phyloP scores from a whole-genome alignment of 306 rosid species.

The Quercus gilva region DNA sequence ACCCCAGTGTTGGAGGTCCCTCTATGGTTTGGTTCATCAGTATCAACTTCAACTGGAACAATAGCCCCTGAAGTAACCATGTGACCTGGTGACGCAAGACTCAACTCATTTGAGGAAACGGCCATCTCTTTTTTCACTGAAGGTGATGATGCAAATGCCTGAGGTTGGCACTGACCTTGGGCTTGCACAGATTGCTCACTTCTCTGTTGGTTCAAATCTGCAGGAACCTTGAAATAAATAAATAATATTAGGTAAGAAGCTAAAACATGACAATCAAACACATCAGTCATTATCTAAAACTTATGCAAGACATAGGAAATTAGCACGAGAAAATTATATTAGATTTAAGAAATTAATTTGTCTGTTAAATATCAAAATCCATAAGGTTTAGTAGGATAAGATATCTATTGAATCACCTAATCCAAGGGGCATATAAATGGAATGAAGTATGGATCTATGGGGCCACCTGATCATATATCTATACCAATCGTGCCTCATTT shows the following conservation, averaged over 20 bases:
- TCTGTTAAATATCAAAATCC: not conserved
- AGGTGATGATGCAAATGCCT: constrained; percentile 45
- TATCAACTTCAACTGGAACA: constrained; percentile 56
- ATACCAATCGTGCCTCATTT: not conserved
- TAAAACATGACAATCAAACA: not conserved
- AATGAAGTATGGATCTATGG: not conserved
- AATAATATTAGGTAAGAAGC: constrained; percentile 42
- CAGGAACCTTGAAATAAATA: constrained; percentile 66
- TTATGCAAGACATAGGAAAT: constrained; percentile 5
- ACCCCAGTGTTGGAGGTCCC: constrained; percentile 43
- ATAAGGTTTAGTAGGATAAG: not conserved
- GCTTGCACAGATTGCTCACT: constrained; percentile 52
- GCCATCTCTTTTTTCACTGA: constrained; percentile 59
- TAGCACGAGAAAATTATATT: not conserved
- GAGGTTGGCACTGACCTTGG: constrained; percentile 51
- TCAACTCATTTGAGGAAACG: constrained; percentile 54
- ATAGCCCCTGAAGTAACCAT: constrained; percentile 45
- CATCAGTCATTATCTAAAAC: constrained; percentile 4
- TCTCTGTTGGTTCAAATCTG: constrained; percentile 53
- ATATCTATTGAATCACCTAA: constrained; percentile 19
- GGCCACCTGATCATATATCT: not conserved
- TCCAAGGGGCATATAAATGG: constrained; percentile 6
- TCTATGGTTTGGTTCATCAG: constrained; percentile 56
- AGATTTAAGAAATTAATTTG: not conserved
- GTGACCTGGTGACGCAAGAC: constrained; percentile 54